Base-by-base conservation (phyloP, 2,329 filamentous ascomycete species). In the Alternaria conjuncta region DNA sequence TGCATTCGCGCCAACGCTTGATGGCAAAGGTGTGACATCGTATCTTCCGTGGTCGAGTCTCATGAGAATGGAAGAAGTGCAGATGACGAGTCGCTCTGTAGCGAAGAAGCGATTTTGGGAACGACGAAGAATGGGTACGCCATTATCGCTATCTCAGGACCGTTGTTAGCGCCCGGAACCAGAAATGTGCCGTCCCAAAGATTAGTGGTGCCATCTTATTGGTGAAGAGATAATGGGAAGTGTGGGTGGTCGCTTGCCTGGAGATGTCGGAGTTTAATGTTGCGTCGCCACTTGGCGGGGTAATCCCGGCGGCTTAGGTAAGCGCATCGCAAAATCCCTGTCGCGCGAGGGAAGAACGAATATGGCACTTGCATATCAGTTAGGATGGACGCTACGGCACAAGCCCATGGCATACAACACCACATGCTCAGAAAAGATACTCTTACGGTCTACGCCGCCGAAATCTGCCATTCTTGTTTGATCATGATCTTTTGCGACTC, bases 401-500 rank as follows among this genome's bases (percentile, higher is more conserved):
- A 36, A 9, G 20, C 12, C 20, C 13, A 41, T 41, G n/a, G 36
- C 2, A 5, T 9, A 36, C 13, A 53, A n/a, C 13, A 18, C 6
- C 36, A 41, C 36, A 18, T 41, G 13, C 13, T 36, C 20, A 5
- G 21, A 6, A 12, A 36, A n/a, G 6, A 12, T 11, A 2, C 10
- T 9, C 5, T 4, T 1, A 36, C 15, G 21, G 6, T 10, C 5
- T 44, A 56, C 2, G 15, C 47, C 12, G 41, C 44, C 8, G 32
- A 36, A 10, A 57, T 21, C 4, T 50, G 18, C 44, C 53, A 50
- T 25, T 57, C 51, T 7, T 36, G 44, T 23, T 55, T 54, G 28
- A 54, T 62, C 49, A 62, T 62, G 5, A 62, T 53, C 18, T 18
- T 26, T 13, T 23, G 47, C n/a, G 60, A 62, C 12, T 62, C 60